Percentiles rank a stretch among this genome's conserved stretches.
phyloP scores from a whole-genome alignment of 2,329 filamentous ascomycete genomes.

The Periconia sp. region DNA sequence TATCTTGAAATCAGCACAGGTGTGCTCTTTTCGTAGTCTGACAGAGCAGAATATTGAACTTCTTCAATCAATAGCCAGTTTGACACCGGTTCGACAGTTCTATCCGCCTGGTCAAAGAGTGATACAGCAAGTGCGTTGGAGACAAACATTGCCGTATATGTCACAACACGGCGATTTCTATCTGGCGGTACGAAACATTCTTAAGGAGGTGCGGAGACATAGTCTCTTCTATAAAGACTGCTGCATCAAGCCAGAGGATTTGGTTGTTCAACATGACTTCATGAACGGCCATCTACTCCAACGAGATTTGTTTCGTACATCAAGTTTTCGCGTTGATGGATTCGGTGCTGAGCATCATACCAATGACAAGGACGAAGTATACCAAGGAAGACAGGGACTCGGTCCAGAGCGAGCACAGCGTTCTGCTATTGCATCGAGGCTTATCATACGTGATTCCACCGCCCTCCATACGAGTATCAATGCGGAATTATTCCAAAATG shows the following conservation, averaged over 20 bases:
- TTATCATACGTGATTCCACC: constrained; percentile 18
- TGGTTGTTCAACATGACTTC: constrained; percentile 4
- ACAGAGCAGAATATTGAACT: constrained; percentile 10
- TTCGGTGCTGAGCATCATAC: constrained; percentile 38
- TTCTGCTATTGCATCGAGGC: constrained; percentile 12
- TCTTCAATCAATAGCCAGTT: constrained; percentile 27
- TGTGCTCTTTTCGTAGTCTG: constrained; percentile 52
- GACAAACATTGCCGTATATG: constrained; percentile 37
- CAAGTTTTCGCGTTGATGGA: constrained; percentile 27
- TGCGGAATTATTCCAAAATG: neutral
- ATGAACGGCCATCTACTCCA: constrained; percentile 18
- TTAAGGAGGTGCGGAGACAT: constrained; percentile 22
- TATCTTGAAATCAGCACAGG: constrained; percentile 53
- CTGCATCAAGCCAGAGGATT: constrained; percentile 3
- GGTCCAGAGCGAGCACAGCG: constrained; percentile 12
- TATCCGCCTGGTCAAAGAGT: constrained; percentile 47
- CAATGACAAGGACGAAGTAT: constrained; percentile 18
- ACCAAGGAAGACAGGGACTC: constrained; percentile 17
- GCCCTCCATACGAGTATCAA: constrained; percentile 12
- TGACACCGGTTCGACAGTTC: constrained; percentile 43
- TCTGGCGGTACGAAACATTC: constrained; percentile 19
- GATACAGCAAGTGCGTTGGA: constrained; percentile 52
- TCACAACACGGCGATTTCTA: constrained; percentile 36
- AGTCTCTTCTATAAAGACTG: constrained; percentile 14
- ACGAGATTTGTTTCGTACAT: constrained; percentile 33